phyloP scores from a whole-genome alignment of 495 filamentous ascomycete species.

The Penicillium salamii region DNA sequence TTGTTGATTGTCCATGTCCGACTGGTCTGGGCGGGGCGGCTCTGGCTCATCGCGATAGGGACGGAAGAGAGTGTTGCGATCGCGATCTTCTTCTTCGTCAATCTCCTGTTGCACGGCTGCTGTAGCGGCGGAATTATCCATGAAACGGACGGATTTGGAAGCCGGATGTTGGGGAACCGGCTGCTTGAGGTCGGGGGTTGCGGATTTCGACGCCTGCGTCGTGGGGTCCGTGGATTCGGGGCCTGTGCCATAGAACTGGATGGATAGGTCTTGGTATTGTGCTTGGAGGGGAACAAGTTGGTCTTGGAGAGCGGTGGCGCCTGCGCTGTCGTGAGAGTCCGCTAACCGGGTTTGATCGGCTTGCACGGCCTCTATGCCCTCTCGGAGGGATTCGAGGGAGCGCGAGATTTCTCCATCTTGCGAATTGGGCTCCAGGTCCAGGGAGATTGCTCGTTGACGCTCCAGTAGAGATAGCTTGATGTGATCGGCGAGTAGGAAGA shows the following conservation, averaged over 20 bases:
- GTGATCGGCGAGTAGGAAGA: slow-evolving; percentile 54
- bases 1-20: slow-evolving; percentile 73
- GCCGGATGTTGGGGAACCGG: slow-evolving; percentile 46
- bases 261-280: slow-evolving; percentile 57
- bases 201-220: slow-evolving; percentile 62
- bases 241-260: slow-evolving; percentile 61
- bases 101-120: slow-evolving; percentile 32
- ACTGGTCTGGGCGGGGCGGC: slow-evolving; percentile 61
- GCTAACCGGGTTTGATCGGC: slow-evolving; percentile 61
- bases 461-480: slow-evolving; percentile 65
- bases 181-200: slow-evolving; percentile 43
- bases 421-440: slow-evolving; percentile 79
- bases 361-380: slow-evolving; percentile 75
- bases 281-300: slow-evolving; percentile 57
- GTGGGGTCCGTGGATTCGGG: slow-evolving; percentile 59
- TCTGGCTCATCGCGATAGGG: slow-evolving; percentile 60
- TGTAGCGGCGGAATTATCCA: slow-evolving; percentile 56
- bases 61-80: slow-evolving; percentile 61
- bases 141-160: slow-evolving; percentile 89
- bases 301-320: slow-evolving; percentile 64
- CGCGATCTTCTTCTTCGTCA: slow-evolving; percentile 49
- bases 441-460: slow-evolving; percentile 80
- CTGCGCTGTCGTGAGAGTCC: slow-evolving; percentile 53
- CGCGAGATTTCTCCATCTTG: slow-evolving; percentile 88
- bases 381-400: slow-evolving; percentile 79